Percentiles rank a stretch among this genome's conserved stretches.
These are phyloP conservation scores for Solanum phureja DNA, from an alignment of 257 asterid species.

Conservation along the genomic window DNA sequence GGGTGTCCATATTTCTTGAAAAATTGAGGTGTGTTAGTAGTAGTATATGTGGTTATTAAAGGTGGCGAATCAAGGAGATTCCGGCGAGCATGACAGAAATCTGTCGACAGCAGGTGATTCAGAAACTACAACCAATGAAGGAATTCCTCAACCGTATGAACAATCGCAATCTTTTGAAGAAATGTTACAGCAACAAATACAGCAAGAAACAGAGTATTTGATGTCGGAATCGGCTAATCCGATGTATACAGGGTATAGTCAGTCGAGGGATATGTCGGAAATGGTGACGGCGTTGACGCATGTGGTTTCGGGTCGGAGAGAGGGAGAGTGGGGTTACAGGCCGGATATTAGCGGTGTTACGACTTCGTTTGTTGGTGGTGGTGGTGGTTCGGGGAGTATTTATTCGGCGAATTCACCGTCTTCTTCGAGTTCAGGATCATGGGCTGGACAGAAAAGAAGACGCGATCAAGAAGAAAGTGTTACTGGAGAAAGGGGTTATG, in stretches of 20 bases:
- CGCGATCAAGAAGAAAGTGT: constrained; percentile 48
- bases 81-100: constrained; percentile 30
- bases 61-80: constrained; percentile 65
- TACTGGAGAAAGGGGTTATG: constrained; percentile 20
- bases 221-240: constrained; percentile 27
- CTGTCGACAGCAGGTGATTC: constrained; percentile 7
- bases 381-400: constrained; percentile 20
- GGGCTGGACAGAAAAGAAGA: constrained; percentile 64
- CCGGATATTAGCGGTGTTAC: constrained; percentile 13
- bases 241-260: constrained; percentile 24
- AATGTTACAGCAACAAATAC: constrained; percentile 15
- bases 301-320: constrained; percentile 47
- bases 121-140: not conserved
- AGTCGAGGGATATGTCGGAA: constrained; percentile 43
- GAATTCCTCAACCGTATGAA: not conserved
- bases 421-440: constrained; percentile 65
- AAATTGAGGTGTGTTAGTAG: not conserved
- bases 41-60: constrained; percentile 34
- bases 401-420: constrained; percentile 33
- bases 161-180: constrained; percentile 8
- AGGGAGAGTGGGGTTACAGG: constrained; percentile 11
- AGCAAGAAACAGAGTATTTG: constrained; percentile 13
- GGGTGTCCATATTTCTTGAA: not conserved
- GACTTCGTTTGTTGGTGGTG: constrained; percentile 16
- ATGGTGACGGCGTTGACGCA: constrained; percentile 63